Base-by-base conservation (phyloP, 352 stramenopile genomes). In the Phytophthora idaei region DNA sequence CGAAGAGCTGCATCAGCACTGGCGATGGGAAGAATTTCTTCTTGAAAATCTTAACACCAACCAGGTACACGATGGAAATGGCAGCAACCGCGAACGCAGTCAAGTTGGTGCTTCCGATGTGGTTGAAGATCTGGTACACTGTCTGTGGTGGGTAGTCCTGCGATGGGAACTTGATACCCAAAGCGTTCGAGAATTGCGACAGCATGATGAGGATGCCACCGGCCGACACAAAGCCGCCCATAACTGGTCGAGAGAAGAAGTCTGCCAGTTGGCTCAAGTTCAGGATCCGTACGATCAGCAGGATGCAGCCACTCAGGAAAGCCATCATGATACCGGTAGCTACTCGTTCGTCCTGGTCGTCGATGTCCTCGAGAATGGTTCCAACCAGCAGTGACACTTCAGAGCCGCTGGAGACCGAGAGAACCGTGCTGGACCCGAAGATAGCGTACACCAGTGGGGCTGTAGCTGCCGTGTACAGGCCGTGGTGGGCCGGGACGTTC, bases 181-280 rank as follows among this genome's bases (percentile, higher is more conserved):
- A 70, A 46, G 90, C 83, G 56, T 90, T 90, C 42, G 89, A 87
- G 8, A 97, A 56, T 74, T 98, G 91, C 12, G 87, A 94, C 27
- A 94, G 73, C 32, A 86, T 91, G 78, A 98, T 98, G 48, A 97
- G 83, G 27, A 98, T 65, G 6, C 91, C 89, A 6, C 87, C 90
- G 27, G 78, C 92, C 4, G 85, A 93, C 46, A 94, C 96, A 69
- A 98, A 98, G 46, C 92, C 92, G 10, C 86, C 91, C 67, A 97
- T 86, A 51, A 98, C 91, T 7, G 93, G 89, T 48, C 95, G 87
- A 2, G 85, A 93, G 63, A 97, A 86, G 70, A 98, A 97, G 57
- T 92, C 89, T 11, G 88, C 89, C 42, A 98, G 76, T 41, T 95
- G 90, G 32, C 90, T 90, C 41, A 97, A 68, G 41, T 85, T 79